Evolutionary conservation across 2,329 filamentous ascomycete species (phyloP).

Genomic region (Davidsoniella eucalypti): DNA sequence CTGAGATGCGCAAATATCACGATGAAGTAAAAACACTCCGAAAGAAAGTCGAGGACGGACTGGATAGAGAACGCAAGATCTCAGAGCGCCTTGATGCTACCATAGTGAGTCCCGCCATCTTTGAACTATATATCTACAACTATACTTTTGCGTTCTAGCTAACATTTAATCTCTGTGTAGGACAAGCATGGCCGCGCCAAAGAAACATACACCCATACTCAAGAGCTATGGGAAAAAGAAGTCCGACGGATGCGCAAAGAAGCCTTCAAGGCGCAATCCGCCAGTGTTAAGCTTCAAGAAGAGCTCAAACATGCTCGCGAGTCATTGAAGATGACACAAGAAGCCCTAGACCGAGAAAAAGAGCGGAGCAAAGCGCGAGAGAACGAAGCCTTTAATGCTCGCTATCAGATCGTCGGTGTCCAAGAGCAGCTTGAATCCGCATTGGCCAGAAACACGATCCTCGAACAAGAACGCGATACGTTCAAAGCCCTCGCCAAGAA

Average conservation of each 20-base stretch:
- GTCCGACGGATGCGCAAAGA: slow-evolving; percentile 54
- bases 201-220: slow-evolving; percentile 49
- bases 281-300: slow-evolving; percentile 54
- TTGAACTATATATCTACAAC: neutral
- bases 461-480: slow-evolving; percentile 60
- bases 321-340: slow-evolving; percentile 37
- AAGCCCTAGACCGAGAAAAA: slow-evolving; percentile 45
- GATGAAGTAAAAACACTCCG: slow-evolving; percentile 42
- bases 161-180: slow-evolving; percentile 23
- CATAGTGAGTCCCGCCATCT: slow-evolving; percentile 38
- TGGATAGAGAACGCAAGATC: slow-evolving; percentile 47
- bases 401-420: slow-evolving; percentile 46
- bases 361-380: slow-evolving; percentile 44
- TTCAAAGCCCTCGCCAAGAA: slow-evolving; percentile 56
- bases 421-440: slow-evolving; percentile 52
- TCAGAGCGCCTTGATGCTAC: slow-evolving; percentile 50
- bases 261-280: slow-evolving; percentile 57
- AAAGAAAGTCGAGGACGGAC: slow-evolving; percentile 46
- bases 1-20: slow-evolving; percentile 44
- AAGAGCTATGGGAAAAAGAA: slow-evolving; percentile 58
- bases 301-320: slow-evolving; percentile 48
- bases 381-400: slow-evolving; percentile 51
- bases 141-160: neutral
- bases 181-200: slow-evolving; percentile 55
- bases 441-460: slow-evolving; percentile 43